Evolutionary conservation across 2,329 filamentous ascomycete species (phyloP).

Genomic region (Ophiostoma ips): DNA sequence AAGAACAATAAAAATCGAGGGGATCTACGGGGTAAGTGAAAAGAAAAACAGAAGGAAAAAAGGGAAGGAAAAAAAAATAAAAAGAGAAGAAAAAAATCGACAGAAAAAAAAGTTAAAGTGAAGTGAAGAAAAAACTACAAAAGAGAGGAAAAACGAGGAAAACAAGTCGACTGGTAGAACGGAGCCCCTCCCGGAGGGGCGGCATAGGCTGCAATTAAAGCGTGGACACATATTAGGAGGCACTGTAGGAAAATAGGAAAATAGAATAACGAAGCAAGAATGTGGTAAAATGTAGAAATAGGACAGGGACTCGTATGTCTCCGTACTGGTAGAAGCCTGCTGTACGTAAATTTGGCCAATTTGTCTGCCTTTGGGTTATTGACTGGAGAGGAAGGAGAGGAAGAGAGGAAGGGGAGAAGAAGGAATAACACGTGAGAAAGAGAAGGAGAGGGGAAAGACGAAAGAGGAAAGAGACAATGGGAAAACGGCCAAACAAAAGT

Average conservation of each 20-base stretch:
- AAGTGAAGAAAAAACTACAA: background rate
- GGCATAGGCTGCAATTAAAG: background rate
- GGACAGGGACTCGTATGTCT: too few relatives aligned
- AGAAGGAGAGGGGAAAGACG: background rate
- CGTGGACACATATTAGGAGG: too few relatives aligned
- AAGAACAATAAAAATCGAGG: too few relatives aligned
- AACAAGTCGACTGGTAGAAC: background rate
- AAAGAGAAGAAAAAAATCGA: background rate
- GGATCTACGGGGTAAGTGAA: too few relatives aligned
- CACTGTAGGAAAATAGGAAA: background rate
- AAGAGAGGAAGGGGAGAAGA: background rate
- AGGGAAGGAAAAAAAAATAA: background rate
- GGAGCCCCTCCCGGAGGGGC: constrained; percentile 1
- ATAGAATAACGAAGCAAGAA: background rate
- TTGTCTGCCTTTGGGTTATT: too few relatives aligned
- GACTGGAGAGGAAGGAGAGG: background rate
- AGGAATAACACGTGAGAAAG: too few relatives aligned
- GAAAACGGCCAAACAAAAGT: too few relatives aligned
- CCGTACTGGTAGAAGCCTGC: too few relatives aligned
- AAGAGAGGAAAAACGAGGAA: background rate
- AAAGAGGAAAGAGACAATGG: background rate
- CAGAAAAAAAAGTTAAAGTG: background rate
- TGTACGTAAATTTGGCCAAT: too few relatives aligned
- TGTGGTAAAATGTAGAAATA: background rate
- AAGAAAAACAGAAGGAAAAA: background rate